phyloP scores from a whole-genome alignment of 768 basidiomycete species.

The Termitomyces sp. region DNA sequence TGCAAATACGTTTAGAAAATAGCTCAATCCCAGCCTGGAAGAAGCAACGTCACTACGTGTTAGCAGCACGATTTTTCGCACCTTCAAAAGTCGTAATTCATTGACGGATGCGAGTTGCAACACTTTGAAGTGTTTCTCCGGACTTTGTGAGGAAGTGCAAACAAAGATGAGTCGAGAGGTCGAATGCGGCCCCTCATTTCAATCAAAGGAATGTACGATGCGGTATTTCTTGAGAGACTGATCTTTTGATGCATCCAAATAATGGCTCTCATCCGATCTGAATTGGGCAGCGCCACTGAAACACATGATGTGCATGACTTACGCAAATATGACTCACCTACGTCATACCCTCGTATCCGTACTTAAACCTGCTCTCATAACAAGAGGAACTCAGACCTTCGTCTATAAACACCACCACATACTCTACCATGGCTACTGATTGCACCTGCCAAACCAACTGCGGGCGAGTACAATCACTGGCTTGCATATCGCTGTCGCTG shows the following conservation, averaged over 20 bases:
- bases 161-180: background rate
- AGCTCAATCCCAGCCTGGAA: background rate
- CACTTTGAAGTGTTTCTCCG: background rate
- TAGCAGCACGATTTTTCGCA: background rate
- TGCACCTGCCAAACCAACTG: constrained; percentile 29
- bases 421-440: constrained; percentile 17
- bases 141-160: background rate
- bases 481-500: background rate
- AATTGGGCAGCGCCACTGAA: background rate
- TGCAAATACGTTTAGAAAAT: background rate
- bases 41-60: background rate
- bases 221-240: background rate
- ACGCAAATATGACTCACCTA: constrained; percentile 4
- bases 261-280: background rate
- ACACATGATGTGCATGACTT: background rate
- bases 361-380: background rate
- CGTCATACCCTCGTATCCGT: constrained; percentile 3
- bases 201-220: background rate
- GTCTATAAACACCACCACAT: background rate
- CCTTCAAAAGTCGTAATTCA: background rate
- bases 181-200: background rate
- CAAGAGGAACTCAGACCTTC: background rate
- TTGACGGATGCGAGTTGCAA: no score
- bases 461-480: constrained; percentile 13
- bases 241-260: background rate